Evolutionary conservation across 1,139 yeast species (phyloP).

Genomic region (Spencermartinsiella ligniputridi): DNA sequence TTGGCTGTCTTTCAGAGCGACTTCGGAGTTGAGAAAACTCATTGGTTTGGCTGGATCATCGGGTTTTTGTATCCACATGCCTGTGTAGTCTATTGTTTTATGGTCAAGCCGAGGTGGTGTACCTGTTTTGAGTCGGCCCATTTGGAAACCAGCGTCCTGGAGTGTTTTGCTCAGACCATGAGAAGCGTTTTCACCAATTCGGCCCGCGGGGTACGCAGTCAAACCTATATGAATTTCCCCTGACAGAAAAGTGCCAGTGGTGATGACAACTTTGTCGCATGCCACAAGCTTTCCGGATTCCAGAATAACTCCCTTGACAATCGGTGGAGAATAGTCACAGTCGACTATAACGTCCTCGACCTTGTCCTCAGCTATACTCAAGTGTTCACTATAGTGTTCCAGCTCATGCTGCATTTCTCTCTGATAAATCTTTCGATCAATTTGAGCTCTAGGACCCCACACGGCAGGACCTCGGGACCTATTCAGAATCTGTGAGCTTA

Average conservation of each 20-base stretch:
- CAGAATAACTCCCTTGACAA: constrained; percentile 65
- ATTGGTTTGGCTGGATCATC: constrained; percentile 84
- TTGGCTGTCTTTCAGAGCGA: constrained; percentile 49
- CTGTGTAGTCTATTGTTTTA: constrained; percentile 61
- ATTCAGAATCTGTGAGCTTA: constrained; percentile 83
- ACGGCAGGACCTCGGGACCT: constrained; percentile 94
- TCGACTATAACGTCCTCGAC: constrained; percentile 84
- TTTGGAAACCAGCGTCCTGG: constrained; percentile 65
- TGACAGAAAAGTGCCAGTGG: constrained; percentile 93
- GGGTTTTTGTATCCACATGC: constrained; percentile 64
- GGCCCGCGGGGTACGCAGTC: constrained; percentile 76
- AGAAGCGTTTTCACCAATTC: constrained; percentile 91
- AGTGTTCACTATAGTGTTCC: constrained; percentile 44
- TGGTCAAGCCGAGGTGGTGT: constrained; percentile 88
- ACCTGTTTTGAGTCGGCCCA: constrained; percentile 94
- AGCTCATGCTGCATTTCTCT: constrained; percentile 74
- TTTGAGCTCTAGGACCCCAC: constrained; percentile 98
- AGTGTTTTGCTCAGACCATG: constrained; percentile 83
- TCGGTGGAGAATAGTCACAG: constrained; percentile 14
- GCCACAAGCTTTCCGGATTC: constrained; percentile 59
- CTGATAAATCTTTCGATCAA: constrained; percentile 77
- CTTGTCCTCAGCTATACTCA: constrained; percentile 63
- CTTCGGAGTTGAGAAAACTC: constrained; percentile 73
- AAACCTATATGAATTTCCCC: constrained; percentile 94
- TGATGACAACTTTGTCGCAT: constrained; percentile 70